Evolutionary conservation across 441 rosid genomes (phyloP).

Genomic region (Raphanus hybrid): DNA sequence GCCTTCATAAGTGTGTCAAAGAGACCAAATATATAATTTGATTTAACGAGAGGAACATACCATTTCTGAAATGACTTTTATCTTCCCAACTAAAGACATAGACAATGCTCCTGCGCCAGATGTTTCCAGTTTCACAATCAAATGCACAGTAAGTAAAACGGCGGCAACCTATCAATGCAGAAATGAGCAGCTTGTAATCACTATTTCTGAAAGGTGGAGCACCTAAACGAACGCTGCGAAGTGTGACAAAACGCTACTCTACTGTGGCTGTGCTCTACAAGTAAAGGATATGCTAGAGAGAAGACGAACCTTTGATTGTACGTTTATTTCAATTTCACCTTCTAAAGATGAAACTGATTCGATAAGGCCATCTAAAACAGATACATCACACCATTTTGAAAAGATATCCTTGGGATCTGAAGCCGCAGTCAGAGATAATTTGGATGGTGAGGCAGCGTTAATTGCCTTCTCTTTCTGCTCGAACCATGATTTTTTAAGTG

Average conservation of each 20-base stretch:
- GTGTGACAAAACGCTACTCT: constrained; percentile 10
- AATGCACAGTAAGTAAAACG: constrained; percentile 67
- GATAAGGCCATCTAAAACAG: constrained; percentile 62
- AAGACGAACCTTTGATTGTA: constrained; percentile 50
- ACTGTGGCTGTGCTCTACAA: constrained; percentile 2
- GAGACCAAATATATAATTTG: constrained; percentile 20
- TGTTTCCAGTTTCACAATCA: constrained; percentile 66
- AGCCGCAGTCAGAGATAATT: constrained; percentile 43
- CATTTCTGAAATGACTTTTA: constrained; percentile 52
- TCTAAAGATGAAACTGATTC: constrained; percentile 63
- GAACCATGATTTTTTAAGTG: constrained; percentile 47
- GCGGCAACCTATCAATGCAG: constrained; percentile 67
- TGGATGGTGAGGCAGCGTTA: constrained; percentile 41
- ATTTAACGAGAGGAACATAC: constrained; percentile 48
- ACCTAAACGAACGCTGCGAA: constrained; percentile 20
- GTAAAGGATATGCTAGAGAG: constrained; percentile 23
- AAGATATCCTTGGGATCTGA: constrained; percentile 55
- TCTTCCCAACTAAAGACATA: constrained; percentile 64
- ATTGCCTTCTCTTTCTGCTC: constrained; percentile 44
- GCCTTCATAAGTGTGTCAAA: constrained; percentile 23
- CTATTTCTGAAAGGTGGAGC: constrained; percentile 30
- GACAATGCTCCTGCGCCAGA: constrained; percentile 75
- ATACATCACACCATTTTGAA: constrained; percentile 67
- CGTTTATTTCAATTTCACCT: constrained; percentile 56
- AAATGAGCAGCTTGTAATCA: constrained; percentile 26